Base-by-base conservation (phyloP, 140 eudicot species). In the Stevia rebaudiana region DNA sequence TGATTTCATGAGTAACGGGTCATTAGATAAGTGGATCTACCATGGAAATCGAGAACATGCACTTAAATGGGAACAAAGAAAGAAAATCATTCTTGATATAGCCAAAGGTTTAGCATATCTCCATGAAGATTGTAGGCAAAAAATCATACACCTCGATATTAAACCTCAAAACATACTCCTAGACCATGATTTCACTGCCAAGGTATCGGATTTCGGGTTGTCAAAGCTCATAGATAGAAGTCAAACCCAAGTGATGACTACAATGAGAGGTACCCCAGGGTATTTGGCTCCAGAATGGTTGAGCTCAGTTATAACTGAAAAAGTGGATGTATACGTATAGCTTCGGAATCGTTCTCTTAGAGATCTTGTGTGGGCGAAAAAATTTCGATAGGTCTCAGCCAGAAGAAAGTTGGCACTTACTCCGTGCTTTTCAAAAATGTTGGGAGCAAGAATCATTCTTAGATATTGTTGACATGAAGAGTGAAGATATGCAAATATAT, bases 271-370 rank as follows among this genome's bases (percentile, higher is more conserved):
- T 13, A 54, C 61, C 6, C 40, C 40, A 5, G 61, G 61, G 0
- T 54, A 54, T 54, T n/a, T 54, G 3, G 61, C 40, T 25, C 40
- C 40, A 25, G 40, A 54, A 6, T 54, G 40, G 40, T 10, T 18
- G 40, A 13, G 21, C 40, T 54, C 61, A 3, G 1, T 31, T 7
- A 56, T 56, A 3, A 56, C 63, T 15, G 63, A 56, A 56, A 30
- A 31, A 23, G n/a, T 31, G 24, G 63, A 56, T 8, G 78, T 75
- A 11, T 80, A n/a, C n/a, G 33, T 28, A 69, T 55, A 79, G 81
- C 44, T 79, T 74, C 51, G 84, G 84, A 8, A 51, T 74, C 13
- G 79, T 80, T 37, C 59, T 80, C 6, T 47, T 80, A 4, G 78
- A 70, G 43, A 75, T 71, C 11, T 47, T 79, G 8, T 56, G 55